Conservation (phyloP, 768 basidiomycete species). For the Mycena chlorophos region DNA sequence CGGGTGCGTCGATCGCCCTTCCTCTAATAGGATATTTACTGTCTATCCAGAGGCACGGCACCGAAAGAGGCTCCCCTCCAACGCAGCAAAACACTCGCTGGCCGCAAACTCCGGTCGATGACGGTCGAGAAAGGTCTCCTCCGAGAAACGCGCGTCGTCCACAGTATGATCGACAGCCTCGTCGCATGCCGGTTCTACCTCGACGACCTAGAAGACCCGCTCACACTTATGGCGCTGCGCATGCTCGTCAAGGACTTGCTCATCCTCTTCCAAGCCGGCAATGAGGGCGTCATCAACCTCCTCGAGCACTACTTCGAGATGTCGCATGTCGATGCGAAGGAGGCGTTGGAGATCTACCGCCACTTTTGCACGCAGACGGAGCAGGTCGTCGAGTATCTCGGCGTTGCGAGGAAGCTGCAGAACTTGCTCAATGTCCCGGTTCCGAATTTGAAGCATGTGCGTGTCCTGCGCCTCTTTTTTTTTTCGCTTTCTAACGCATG, state of each 20-base stretch:
- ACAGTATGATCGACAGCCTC: slow-evolving; percentile 84
- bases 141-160: slow-evolving; percentile 88
- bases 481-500: not conserved
- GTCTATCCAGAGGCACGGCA: not conserved
- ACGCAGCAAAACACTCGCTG: slow-evolving; percentile 76
- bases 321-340: slow-evolving; percentile 88
- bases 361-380: slow-evolving; percentile 95
- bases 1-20: slow-evolving; percentile 1
- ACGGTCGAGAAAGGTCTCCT: slow-evolving; percentile 95
- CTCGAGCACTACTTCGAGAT: slow-evolving; percentile 97
- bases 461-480: slow-evolving; percentile 24
- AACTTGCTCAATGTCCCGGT: slow-evolving; percentile 92
- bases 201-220: slow-evolving; percentile 89
- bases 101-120: slow-evolving; percentile 84
- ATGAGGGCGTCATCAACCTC: slow-evolving; percentile 61
- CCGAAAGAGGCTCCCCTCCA: slow-evolving; percentile 27
- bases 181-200: slow-evolving; percentile 94
- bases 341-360: slow-evolving; percentile 85
- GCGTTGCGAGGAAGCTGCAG: slow-evolving; percentile 89
- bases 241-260: slow-evolving; percentile 97
- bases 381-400: slow-evolving; percentile 87
- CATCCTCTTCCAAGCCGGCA: slow-evolving; percentile 93
- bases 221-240: slow-evolving; percentile 82
- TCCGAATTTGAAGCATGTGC: slow-evolving; percentile 88
- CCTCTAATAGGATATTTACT: not conserved